Base-by-base conservation (phyloP, 1,284 basidiomycete species). In the Heimioporus retisporus region DNA sequence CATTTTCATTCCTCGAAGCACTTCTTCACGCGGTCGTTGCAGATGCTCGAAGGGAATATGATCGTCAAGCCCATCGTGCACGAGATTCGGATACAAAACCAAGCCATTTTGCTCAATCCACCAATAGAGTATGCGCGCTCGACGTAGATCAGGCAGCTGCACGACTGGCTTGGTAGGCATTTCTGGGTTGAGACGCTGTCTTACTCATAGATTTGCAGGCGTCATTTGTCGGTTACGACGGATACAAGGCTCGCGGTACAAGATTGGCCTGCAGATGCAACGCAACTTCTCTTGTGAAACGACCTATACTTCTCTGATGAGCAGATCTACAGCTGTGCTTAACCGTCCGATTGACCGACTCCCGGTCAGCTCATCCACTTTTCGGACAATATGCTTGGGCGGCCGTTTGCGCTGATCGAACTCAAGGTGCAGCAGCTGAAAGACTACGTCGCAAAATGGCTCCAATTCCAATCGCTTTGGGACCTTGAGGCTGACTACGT, bases 381-480 rank as follows among this genome's bases (percentile, higher is more conserved):
- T 80, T 81, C 88, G 40, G 91, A 94, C 64, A 85, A 89, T 58
- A 92, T 91, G 0, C 88, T 99, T 10, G 88, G 92, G 72, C 89
- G 90, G 54, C 96, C 97, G 0, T 96, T 99, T 75, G 81, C 88
- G 0, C 85, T 98, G 21, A 93, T 99, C 74, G 96, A 99, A 81
- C 83, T 83, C 73, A 98, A 98, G 81, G 90, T 98, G 13, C 90
- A 92, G 66, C 90, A 95, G 69, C 88, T 99, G 62, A 92, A 88
- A 72, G 91, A 92, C 55, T 99, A 99, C 79, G 96, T 99, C 60
- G 93, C 87, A 70, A 98, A 98, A 82, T 99, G 98, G 97, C 89
- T 99, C 1, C 96, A 97, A 77, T 99, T 99, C 88, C 98, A 99
- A 81, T 97, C 96, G 0, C 86, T 99, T 0, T 99, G 97, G 98